Percentiles rank a stretch among this genome's conserved stretches.
phyloP scores from a whole-genome alignment of 805 yeast species.

The Sugiyamaella chiloensis region DNA sequence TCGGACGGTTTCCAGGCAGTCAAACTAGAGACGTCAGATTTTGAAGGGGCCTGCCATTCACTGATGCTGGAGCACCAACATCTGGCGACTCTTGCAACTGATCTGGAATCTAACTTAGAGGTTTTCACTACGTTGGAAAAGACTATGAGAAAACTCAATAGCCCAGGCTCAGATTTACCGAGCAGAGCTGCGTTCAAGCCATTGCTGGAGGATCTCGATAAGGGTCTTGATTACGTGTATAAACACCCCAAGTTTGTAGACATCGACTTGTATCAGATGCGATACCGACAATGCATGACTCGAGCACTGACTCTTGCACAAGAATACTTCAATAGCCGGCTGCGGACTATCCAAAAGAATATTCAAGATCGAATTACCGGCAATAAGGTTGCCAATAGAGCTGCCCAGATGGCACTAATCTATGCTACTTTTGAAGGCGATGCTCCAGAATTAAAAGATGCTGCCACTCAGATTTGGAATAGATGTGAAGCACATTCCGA shows the following conservation, averaged over 20 bases:
- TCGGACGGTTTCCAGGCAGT: constrained; percentile 55
- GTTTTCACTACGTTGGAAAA: constrained; percentile 70
- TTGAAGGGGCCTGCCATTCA: constrained; percentile 54
- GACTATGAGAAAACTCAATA: constrained; percentile 64
- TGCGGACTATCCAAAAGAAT: constrained; percentile 33
- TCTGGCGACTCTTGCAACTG: constrained; percentile 41
- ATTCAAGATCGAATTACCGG: constrained; percentile 15
- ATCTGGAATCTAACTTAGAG: constrained; percentile 48
- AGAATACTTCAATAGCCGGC: constrained; percentile 50
- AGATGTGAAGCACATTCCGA: constrained; percentile 45
- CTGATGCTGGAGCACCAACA: constrained; percentile 47
- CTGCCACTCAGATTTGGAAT: constrained; percentile 37
- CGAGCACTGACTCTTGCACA: constrained; percentile 73
- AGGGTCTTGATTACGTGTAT: constrained; percentile 59
- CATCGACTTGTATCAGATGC: constrained; percentile 59
- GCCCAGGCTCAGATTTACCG: constrained; percentile 67
- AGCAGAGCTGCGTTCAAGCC: constrained; percentile 52
- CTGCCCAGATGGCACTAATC: constrained; percentile 59
- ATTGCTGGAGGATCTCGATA: constrained; percentile 58
- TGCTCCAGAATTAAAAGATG: constrained; percentile 37
- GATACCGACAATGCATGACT: constrained; percentile 80
- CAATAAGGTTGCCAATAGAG: constrained; percentile 33
- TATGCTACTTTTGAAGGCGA: constrained; percentile 60
- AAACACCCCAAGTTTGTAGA: constrained; percentile 63
- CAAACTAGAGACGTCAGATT: constrained; percentile 57